These are phyloP conservation scores for Populus simonii DNA, from an alignment of 345 rosid species.

Conservation along the genomic window DNA sequence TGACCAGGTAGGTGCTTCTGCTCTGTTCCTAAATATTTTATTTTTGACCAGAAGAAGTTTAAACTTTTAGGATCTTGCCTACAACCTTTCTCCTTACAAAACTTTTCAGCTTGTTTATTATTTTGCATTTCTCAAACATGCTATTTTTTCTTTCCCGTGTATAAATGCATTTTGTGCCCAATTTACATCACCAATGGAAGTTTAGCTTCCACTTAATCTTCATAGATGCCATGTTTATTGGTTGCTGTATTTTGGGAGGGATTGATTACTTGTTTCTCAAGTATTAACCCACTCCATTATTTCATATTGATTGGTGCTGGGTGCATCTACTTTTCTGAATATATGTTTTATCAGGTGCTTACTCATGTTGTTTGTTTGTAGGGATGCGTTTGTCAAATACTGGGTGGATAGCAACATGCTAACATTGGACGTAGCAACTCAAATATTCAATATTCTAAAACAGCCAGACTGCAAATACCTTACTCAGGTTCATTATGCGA, in stretches of 20 bases:
- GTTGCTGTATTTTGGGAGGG: background rate
- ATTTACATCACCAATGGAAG: background rate
- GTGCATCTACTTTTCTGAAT: constrained; percentile 2
- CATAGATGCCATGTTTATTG: background rate
- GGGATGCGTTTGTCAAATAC: constrained; percentile 69
- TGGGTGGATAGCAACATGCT: constrained; percentile 77
- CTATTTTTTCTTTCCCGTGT: background rate
- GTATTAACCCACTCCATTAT: background rate
- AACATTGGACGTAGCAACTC: constrained; percentile 62
- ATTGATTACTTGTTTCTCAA: background rate
- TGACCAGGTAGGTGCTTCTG: constrained; percentile 58
- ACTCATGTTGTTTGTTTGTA: constrained; percentile 22
- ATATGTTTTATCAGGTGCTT: background rate
- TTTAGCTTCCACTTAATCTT: background rate
- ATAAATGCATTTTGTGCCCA: background rate
- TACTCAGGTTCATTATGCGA: constrained; percentile 54
- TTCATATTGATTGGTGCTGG: background rate
- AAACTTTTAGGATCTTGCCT: background rate
- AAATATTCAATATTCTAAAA: constrained; percentile 63
- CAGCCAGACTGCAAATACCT: constrained; percentile 66
- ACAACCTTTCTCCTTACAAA: background rate
- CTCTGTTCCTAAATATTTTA: background rate
- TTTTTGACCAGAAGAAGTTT: background rate
- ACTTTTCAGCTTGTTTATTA: background rate
- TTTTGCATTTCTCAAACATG: background rate